Evolutionary conservation across 768 basidiomycete species (phyloP), one percentile per base, ranked within the genome.

Genomic region (Auricularia sp.): DNA sequence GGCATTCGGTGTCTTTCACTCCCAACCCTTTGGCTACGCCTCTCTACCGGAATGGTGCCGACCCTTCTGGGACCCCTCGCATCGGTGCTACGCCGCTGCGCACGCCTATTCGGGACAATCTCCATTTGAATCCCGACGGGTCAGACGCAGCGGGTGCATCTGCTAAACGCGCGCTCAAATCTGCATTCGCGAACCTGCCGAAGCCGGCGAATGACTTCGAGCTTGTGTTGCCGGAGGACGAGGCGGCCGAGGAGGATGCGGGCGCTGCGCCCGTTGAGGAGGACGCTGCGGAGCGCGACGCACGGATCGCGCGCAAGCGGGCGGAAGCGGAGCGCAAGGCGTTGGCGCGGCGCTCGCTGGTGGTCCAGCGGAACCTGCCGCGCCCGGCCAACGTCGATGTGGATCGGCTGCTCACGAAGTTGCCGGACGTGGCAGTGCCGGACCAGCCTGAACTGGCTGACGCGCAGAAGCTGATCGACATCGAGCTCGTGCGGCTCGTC

Each of bases 191-290:
- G 76, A 86, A 74, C 66, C 79, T 99, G 16, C 97, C 97, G 0
- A 87, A 86, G 68, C 94, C 97, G 0, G 93, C 98, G 77, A 98
- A 98, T 74, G 96, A 98, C 74, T 98, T 98, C 70, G 95, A 98
- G 76, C 78, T 99, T 58, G 82, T 95, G 53, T 86, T 96, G 8
- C 92, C 91, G 2, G 95, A 96, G 68, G 90, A 93, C 62, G 90
- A 84, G 11, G 82, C 79, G 10, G 80, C 75, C 1, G 77, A 73
- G 29, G 75, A 72, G 1, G 79, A 75, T 3, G 71, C 70, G 12
- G 76, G 67, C 62, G 68, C 66, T 65, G 71, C 68, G 21, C 64
- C 84, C 61, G 76, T 82, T 0, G 89, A 87, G 65, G 93, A 98
- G 74, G 97, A 99, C 74, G 94, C 94, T 0, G 89, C 94, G 3